Evolutionary conservation across 179 eudicot species (phyloP).

Genomic region (Patellifolia procumbens): DNA sequence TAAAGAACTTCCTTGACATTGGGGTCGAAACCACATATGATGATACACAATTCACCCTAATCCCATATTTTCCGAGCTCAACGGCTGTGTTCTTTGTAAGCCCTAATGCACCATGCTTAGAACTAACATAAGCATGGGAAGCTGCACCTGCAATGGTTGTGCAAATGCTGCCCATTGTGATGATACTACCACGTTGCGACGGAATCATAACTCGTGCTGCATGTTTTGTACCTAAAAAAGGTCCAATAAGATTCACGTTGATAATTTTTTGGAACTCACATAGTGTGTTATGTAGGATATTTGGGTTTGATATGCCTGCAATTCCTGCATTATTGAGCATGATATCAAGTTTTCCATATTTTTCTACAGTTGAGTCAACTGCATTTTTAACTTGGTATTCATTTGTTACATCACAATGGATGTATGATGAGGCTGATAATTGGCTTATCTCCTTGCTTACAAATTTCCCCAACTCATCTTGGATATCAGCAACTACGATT

Average conservation of each 20-base stretch:
- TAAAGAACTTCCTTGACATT: background rate
- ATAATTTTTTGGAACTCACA: conserved; percentile 27
- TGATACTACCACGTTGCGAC: conserved; percentile 30
- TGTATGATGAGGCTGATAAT: conserved; percentile 18
- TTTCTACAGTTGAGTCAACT: conserved; percentile 26
- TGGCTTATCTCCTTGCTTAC: conserved; percentile 27
- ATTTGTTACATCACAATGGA: conserved; percentile 38
- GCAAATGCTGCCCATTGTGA: conserved; percentile 33
- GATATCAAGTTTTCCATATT: conserved; percentile 43
- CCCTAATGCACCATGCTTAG: conserved; percentile 36
- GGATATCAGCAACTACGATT: conserved; percentile 59
- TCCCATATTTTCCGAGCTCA: conserved; percentile 26
- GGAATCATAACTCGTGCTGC: conserved; percentile 50
- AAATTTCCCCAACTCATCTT: conserved; percentile 41
- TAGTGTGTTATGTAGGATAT: conserved; percentile 19
- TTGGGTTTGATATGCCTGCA: background rate
- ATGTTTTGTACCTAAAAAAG: conserved; percentile 39
- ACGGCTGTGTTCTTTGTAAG: conserved; percentile 22
- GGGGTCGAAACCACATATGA: conserved; percentile 11
- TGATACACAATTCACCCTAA: conserved; percentile 23
- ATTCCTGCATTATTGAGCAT: conserved; percentile 47
- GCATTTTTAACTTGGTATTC: conserved; percentile 30
- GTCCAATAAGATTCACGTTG: conserved; percentile 37
- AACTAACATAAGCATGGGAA: conserved; percentile 12
- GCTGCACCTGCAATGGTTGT: background rate